Evolutionary conservation across 176 grass and related monocot genomes (phyloP), one percentile per base, ranked within the genome.

Genomic region (Puccinellia tenuiflora): DNA sequence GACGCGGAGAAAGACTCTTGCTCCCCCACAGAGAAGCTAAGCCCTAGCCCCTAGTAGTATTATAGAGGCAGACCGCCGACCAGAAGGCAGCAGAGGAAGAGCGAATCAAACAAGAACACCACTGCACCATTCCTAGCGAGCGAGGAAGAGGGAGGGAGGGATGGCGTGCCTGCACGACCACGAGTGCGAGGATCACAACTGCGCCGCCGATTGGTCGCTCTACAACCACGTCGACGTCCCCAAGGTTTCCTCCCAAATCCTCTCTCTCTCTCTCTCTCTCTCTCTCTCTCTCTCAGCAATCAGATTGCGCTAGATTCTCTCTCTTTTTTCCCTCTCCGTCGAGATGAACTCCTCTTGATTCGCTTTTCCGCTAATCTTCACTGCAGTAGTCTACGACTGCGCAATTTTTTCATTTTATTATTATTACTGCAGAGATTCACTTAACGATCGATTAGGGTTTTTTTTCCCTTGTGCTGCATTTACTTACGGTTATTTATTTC

Each of bases 151-250:
- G 70, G 55, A n/a, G n/a, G n/a, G n/a, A 3, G 13, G 6, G 52
- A 96, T 98, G 96, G 82, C 93, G 51, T 99, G 96, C 86, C 70
- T 88, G 83, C 96, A 99, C 81, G 91, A 99, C 70, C 96, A 99
- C 85, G 90, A 84, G 85, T 99, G 96, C 85, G 96, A 91, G 89
- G 93, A 96, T 77, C 93, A 99, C 88, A 93, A 96, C 91, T 99
- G 96, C 86, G 88, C 96, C 40, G 83, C 93, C 51, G 93, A 99
- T 90, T 99, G 93, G 93, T 96, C 96, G 69, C 96, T 99, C 74
- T 90, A 92, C 91, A 90, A 90, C 73, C 93, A 99, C 87, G 79
- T 99, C 91, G 96, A 96, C 75, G 29, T 96, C 46, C 81, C 93
- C 81, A 99, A 91, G 96, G 96, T 92, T 50, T 21, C 40, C 10